Conservation (phyloP, 2,329 filamentous ascomycete species). For the Aspergillus ustus region DNA sequence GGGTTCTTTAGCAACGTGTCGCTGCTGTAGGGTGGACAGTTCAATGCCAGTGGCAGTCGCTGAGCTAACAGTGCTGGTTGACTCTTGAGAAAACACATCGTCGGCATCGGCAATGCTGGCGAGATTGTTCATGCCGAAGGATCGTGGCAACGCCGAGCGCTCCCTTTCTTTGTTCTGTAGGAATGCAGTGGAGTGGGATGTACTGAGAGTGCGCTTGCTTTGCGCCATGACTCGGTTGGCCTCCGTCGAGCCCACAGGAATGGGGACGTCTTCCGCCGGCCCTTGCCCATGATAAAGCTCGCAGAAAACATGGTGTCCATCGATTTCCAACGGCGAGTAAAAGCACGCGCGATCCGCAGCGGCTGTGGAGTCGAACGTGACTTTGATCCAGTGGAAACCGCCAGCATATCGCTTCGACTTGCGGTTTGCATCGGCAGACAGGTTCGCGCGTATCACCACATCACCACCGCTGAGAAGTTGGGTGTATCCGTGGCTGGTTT, state of each 20-base stretch:
- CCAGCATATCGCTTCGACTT: constrained; percentile 82
- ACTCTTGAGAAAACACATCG: constrained; percentile 37
- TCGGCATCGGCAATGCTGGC: constrained; percentile 36
- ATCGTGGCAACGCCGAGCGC: constrained; percentile 44
- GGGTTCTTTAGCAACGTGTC: constrained; percentile 30
- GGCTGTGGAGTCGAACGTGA: constrained; percentile 76
- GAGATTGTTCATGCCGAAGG: constrained; percentile 45
- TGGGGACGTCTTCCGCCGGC: constrained; percentile 66
- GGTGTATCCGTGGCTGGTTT: constrained; percentile 70
- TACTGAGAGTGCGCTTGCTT: constrained; percentile 39
- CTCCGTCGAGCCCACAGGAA: constrained; percentile 54
- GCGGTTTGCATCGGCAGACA: constrained; percentile 73
- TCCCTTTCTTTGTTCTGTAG: constrained; percentile 38
- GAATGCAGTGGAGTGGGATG: constrained; percentile 42
- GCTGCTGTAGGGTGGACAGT: constrained; percentile 33
- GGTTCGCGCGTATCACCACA: constrained; percentile 67
- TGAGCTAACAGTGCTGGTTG: constrained; percentile 48
- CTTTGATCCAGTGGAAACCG: constrained; percentile 89
- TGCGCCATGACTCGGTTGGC: constrained; percentile 32
- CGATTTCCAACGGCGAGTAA: constrained; percentile 72
- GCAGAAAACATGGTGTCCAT: constrained; percentile 72
- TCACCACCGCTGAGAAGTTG: constrained; percentile 74
- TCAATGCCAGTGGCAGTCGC: constrained; percentile 42
- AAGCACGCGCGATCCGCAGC: constrained; percentile 72
- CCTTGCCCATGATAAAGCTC: constrained; percentile 71